Conservation (phyloP, 768 basidiomycete genomes). For the Mycena sanguinolenta region DNA sequence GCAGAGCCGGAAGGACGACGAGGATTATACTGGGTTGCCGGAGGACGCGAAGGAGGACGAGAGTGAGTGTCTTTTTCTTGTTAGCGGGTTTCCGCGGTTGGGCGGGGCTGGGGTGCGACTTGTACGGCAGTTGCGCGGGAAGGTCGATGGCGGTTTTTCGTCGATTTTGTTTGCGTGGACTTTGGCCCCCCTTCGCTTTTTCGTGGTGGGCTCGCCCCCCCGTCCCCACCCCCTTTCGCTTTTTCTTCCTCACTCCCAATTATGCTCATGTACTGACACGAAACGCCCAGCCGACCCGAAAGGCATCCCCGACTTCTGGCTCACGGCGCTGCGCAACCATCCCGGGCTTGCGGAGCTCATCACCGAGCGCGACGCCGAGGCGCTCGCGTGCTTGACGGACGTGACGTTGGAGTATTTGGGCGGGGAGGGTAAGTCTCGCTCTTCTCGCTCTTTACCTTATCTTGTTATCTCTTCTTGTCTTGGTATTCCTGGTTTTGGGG, state of each 20-base stretch:
- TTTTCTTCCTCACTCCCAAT: neutral
- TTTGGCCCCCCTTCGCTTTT: neutral
- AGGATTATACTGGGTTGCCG: constrained; percentile 70
- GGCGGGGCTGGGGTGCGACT: too few relatives aligned
- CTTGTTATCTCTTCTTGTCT: too few relatives aligned
- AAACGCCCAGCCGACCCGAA: neutral
- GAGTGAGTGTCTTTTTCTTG: neutral
- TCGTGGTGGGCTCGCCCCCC: neutral
- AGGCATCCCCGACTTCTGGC: constrained; percentile 96
- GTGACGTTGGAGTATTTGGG: constrained; percentile 83
- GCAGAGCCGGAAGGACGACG: constrained; percentile 81
- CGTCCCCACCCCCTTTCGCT: neutral
- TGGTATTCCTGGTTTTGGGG: too few relatives aligned
- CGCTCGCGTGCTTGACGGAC: constrained; percentile 87
- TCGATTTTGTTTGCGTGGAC: too few relatives aligned
- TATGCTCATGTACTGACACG: too few relatives aligned
- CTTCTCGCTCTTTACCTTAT: too few relatives aligned
- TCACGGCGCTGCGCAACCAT: constrained; percentile 95
- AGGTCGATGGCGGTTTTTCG: too few relatives aligned
- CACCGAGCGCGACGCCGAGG: constrained; percentile 91
- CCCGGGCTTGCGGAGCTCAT: constrained; percentile 87
- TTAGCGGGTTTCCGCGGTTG: too few relatives aligned
- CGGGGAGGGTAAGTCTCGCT: constrained; percentile 18
- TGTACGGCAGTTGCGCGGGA: too few relatives aligned
- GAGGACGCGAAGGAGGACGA: neutral